phyloP scores from a whole-genome alignment of 2,329 filamentous ascomycete species.

The Colletotrichum paranaense region DNA sequence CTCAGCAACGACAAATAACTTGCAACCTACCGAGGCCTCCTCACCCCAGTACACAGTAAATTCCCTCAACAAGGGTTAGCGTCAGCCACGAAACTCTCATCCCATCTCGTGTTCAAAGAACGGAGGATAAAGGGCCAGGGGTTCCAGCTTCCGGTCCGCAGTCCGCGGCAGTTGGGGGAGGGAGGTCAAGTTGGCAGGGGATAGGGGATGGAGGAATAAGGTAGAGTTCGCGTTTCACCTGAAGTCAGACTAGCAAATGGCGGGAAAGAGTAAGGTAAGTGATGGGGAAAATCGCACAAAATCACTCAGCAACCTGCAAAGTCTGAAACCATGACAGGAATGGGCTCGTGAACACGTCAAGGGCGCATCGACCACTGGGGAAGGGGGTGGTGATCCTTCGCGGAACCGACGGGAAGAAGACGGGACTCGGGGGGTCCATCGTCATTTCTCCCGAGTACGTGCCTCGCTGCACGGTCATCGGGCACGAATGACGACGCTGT shows the following conservation, averaged over 20 bases:
- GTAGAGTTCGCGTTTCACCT: conserved; percentile 20
- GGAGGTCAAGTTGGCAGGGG: background rate
- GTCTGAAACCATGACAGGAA: background rate
- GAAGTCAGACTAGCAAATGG: background rate
- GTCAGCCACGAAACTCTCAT: conserved; percentile 2
- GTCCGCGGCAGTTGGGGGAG: background rate
- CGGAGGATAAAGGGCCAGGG: background rate
- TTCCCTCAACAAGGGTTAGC: conserved; percentile 28
- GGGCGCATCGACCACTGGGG: background rate
- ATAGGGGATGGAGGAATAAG: background rate
- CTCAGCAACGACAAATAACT: background rate
- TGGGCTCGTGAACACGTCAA: background rate
- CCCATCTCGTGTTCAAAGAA: conserved; percentile 1
- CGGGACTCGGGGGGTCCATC: background rate
- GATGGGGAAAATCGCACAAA: background rate
- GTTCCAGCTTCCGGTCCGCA: conserved; percentile 14
- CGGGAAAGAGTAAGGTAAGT: background rate
- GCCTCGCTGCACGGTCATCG: background rate
- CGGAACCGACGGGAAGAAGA: background rate
- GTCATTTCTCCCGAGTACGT: background rate
- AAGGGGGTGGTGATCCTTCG: too few species aligned
- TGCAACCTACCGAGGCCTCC: too few species aligned
- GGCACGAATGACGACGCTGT: background rate
- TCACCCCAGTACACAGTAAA: too few species aligned
- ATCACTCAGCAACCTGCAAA: background rate